Evolutionary conservation across 2,329 filamentous ascomycete genomes (phyloP).

Genomic region (Apiospora aurea): DNA sequence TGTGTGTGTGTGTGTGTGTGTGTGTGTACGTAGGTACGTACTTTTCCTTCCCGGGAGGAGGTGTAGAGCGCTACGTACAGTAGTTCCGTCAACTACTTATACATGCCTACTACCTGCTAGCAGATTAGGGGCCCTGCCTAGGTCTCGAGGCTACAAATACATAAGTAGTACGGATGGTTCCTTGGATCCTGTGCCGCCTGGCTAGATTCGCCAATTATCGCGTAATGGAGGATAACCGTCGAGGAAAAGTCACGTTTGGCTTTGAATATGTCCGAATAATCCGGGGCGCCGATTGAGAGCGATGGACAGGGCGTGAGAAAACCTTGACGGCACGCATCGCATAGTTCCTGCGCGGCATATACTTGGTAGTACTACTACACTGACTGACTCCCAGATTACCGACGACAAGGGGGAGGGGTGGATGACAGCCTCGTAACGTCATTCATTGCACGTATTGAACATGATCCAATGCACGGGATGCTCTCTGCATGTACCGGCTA

Average conservation of each 20-base stretch:
- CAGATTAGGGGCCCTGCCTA: background rate
- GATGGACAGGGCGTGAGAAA: background rate
- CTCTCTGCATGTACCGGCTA: background rate
- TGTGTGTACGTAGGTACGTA: background rate
- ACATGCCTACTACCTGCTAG: background rate
- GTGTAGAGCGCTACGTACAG: background rate
- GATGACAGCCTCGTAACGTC: constrained; percentile 10
- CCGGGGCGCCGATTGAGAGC: background rate
- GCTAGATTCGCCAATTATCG: constrained; percentile 3
- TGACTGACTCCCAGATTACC: constrained; percentile 13
- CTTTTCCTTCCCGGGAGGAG: background rate
- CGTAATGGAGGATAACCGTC: background rate
- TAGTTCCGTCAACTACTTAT: background rate
- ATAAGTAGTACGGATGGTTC: background rate
- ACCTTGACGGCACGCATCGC: background rate
- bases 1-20: background rate
- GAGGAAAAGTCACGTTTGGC: background rate
- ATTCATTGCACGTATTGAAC: constrained; percentile 7
- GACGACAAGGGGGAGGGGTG: background rate
- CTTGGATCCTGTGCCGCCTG: background rate
- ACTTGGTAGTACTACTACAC: background rate
- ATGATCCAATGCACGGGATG: constrained; percentile 5
- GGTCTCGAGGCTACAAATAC: background rate
- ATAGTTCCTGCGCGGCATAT: background rate
- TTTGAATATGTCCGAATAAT: background rate